phyloP scores from a whole-genome alignment of 2,329 filamentous ascomycete genomes.

The Calonectria fujianensis region DNA sequence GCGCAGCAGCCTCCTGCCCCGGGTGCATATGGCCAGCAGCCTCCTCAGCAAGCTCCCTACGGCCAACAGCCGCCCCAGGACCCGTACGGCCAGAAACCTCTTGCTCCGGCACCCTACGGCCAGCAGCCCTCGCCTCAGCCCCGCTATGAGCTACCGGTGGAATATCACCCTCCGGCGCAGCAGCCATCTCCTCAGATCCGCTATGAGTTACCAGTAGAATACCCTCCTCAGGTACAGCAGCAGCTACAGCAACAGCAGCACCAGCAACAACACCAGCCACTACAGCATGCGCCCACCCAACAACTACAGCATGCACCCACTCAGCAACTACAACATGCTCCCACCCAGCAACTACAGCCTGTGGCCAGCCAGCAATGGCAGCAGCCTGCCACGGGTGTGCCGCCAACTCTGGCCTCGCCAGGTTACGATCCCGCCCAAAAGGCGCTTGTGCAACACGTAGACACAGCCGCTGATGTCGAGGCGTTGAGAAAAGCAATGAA shows the following conservation, averaged over 20 bases:
- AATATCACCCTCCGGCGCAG: slow-evolving; percentile 17
- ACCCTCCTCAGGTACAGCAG: slow-evolving; percentile 19
- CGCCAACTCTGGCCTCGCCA: slow-evolving; percentile 54
- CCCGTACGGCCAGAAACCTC: slow-evolving; percentile 37
- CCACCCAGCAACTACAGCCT: slow-evolving; percentile 23
- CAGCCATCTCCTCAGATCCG: slow-evolving; percentile 19
- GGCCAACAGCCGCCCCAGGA: slow-evolving; percentile 44
- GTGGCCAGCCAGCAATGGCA: slow-evolving; percentile 49
- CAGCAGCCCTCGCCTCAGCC: neutral
- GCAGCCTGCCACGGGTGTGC: slow-evolving; percentile 36
- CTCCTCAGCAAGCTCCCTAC: slow-evolving; percentile 30
- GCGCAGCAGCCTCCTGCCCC: slow-evolving; percentile 48
- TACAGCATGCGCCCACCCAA: slow-evolving; percentile 6
- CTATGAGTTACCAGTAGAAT: slow-evolving; percentile 14
- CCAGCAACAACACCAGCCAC: slow-evolving; percentile 27
- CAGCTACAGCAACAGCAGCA: slow-evolving; percentile 13
- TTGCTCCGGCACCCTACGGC: neutral
- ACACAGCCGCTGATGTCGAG: slow-evolving; percentile 57
- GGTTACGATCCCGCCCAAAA: slow-evolving; percentile 57
- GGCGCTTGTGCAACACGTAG: slow-evolving; percentile 50
- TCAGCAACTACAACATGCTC: slow-evolving; percentile 50
- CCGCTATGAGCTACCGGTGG: neutral
- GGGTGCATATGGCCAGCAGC: slow-evolving; percentile 41
- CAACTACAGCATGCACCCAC: slow-evolving; percentile 31
- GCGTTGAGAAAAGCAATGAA: slow-evolving; percentile 60